A percentile compares a stretch with the other conserved stretches of the same genome.
phyloP scores from a whole-genome alignment of 768 basidiomycete genomes.

The Hericium alpestre region DNA sequence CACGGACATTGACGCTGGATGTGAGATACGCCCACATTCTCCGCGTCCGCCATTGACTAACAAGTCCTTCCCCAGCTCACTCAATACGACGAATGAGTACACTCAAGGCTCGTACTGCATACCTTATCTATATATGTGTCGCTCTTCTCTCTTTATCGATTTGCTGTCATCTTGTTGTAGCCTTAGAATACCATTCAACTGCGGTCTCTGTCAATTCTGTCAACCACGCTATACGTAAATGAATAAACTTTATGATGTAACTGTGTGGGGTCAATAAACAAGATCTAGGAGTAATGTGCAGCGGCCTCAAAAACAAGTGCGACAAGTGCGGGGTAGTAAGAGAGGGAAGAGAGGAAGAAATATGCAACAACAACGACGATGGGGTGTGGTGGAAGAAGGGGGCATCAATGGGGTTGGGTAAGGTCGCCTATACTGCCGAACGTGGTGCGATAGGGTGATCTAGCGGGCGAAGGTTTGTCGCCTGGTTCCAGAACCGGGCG shows the following conservation, averaged over 20 bases:
- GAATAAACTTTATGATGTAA: not conserved
- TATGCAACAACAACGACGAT: not conserved
- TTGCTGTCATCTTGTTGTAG: not conserved
- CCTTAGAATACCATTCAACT: not conserved
- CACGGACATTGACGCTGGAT: conserved; percentile 83
- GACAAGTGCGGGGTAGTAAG: too few relatives aligned
- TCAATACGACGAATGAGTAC: conserved; percentile 46
- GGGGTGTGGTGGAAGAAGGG: not conserved
- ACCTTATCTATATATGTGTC: not conserved
- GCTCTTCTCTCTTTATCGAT: not conserved
- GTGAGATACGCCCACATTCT: conserved; percentile 31
- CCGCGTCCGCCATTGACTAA: not conserved
- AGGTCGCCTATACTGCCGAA: not conserved
- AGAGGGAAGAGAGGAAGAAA: too few relatives aligned
- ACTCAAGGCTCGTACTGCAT: not conserved
- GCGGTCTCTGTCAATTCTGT: not conserved
- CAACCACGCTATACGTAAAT: not conserved
- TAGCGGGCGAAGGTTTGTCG: not conserved
- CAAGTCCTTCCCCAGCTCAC: conserved; percentile 32
- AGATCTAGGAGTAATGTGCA: too few relatives aligned
- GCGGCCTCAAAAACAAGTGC: too few relatives aligned
- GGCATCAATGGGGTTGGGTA: not conserved
- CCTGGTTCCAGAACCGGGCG: not conserved
- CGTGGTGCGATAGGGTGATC: not conserved
- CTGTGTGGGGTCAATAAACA: not conserved